Evolutionary conservation across 2,329 filamentous ascomycete species (phyloP).

Genomic region (Ophiosphaerella narmari): DNA sequence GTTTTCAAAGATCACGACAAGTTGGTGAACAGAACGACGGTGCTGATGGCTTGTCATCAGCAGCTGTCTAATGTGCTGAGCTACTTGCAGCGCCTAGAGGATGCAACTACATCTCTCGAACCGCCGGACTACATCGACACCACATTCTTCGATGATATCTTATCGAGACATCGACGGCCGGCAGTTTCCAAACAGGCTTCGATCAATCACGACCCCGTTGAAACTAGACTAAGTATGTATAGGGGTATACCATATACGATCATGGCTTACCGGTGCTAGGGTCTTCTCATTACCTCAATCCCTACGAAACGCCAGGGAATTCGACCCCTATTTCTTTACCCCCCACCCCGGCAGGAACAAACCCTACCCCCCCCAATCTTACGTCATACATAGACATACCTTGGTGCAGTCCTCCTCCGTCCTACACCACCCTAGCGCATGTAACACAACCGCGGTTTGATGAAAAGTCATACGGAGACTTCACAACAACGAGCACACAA

Average conservation of each 20-base stretch:
- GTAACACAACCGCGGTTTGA: no score
- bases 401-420: no score
- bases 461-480: no score
- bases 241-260: not conserved
- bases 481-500: no score
- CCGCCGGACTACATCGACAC: constrained; percentile 7
- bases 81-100: constrained; percentile 24
- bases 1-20: constrained; percentile 32
- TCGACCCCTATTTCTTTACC: no score
- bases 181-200: not conserved
- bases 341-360: no score
- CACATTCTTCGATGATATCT: constrained; percentile 7
- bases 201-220: not conserved
- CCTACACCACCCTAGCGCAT: no score
- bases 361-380: no score
- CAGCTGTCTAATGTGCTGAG: constrained; percentile 28
- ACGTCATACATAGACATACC: no score
- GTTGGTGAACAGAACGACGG: constrained; percentile 23
- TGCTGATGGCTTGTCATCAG: constrained; percentile 29
- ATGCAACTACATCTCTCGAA: not conserved
- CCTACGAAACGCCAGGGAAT: no score
- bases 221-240: not conserved
- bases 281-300: no score
- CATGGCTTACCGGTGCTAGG: no score
- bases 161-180: constrained; percentile 1